Evolutionary conservation across 2,329 filamentous ascomycete species (phyloP).

Genomic region (Colletotrichum neosansevieriae): DNA sequence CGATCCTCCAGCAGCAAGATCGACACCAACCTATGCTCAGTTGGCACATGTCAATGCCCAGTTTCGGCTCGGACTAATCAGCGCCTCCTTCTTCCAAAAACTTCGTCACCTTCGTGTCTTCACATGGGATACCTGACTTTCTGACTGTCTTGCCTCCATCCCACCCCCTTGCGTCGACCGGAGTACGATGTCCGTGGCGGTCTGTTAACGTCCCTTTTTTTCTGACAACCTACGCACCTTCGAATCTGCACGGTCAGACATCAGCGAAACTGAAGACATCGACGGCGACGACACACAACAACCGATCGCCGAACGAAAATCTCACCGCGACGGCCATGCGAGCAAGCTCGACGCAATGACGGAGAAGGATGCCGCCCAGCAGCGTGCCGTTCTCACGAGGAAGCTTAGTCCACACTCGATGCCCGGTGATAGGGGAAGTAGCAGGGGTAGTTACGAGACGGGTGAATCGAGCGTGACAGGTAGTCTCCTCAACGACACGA

Average conservation of each 20-base stretch:
- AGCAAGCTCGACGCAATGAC: constrained; percentile 41
- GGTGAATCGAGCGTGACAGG: constrained; percentile 58
- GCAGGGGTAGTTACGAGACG: constrained; percentile 55
- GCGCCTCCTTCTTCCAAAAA: constrained; percentile 29
- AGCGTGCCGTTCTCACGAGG: constrained; percentile 29
- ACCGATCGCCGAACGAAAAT: neutral
- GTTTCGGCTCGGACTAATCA: constrained; percentile 39
- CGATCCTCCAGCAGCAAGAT: constrained; percentile 6
- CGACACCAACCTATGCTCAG: constrained; percentile 31
- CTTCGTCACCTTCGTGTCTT: constrained; percentile 38
- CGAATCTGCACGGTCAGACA: neutral
- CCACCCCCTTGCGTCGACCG: constrained; percentile 30
- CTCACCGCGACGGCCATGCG: constrained; percentile 40
- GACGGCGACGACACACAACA: neutral
- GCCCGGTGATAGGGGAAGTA: constrained; percentile 48
- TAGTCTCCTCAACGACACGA: constrained; percentile 45
- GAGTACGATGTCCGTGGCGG: constrained; percentile 28
- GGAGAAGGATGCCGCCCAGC: constrained; percentile 41
- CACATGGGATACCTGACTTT: constrained; percentile 32
- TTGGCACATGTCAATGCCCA: constrained; percentile 41
- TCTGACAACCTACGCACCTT: neutral
- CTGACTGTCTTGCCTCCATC: constrained; percentile 13
- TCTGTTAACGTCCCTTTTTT: constrained; percentile 23
- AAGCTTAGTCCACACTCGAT: constrained; percentile 35
- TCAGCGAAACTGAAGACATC: neutral